A percentile compares a stretch with the other conserved stretches of the same genome.
Evolutionary conservation across 2,329 filamentous ascomycete genomes (phyloP).

Genomic region (Biscogniauxia mediterranea): DNA sequence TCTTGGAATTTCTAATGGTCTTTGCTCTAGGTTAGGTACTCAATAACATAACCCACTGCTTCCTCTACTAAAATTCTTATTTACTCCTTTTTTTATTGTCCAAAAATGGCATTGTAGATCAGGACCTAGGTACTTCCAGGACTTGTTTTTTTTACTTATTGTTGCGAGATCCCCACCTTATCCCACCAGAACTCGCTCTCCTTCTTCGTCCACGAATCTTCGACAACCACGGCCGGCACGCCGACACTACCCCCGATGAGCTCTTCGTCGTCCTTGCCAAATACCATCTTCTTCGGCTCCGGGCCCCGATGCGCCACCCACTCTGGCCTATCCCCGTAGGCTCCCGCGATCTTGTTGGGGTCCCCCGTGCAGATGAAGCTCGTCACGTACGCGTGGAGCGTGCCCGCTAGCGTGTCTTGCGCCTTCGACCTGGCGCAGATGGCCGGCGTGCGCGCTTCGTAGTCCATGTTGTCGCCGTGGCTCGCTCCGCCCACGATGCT

Average conservation of each 20-base stretch:
- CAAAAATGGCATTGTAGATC: too few species aligned
- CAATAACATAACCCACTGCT: too few species aligned
- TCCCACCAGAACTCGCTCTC: constrained; percentile 49
- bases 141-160: constrained; percentile 11
- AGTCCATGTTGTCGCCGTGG: constrained; percentile 48
- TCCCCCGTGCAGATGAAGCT: constrained; percentile 48
- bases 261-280: constrained; percentile 47
- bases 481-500: constrained; percentile 43
- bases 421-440: constrained; percentile 35
- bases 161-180: constrained; percentile 38
- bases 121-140: background rate
- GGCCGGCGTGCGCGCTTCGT: constrained; percentile 41
- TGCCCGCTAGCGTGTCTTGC: constrained; percentile 42
- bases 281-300: constrained; percentile 36
- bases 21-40: too few species aligned
- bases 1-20: too few species aligned
- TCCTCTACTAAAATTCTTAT: too few species aligned
- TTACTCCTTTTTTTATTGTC: too few species aligned
- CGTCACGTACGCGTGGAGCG: constrained; percentile 45
- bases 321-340: constrained; percentile 15
- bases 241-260: constrained; percentile 41
- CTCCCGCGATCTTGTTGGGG: constrained; percentile 38
- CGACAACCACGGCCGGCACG: constrained; percentile 36
- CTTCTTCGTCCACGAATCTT: constrained; percentile 41
- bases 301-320: constrained; percentile 7